Base-by-base conservation (phyloP, 768 basidiomycete species). In the Collybiopsis confluens region DNA sequence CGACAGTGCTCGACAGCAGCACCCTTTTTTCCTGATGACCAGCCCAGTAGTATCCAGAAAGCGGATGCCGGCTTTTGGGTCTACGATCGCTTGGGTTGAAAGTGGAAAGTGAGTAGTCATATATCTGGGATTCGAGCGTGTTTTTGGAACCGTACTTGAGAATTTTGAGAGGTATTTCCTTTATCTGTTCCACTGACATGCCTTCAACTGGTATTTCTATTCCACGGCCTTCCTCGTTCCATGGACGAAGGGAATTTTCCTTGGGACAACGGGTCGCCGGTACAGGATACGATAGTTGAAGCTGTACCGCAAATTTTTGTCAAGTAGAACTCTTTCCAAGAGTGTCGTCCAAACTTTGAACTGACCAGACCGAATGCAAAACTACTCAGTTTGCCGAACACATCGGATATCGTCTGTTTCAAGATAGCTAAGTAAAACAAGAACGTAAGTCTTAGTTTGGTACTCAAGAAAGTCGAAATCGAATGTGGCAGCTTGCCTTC, bases 351-450 rank as follows among this genome's bases (percentile, higher is more conserved):
- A 36, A 9, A 26, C 7, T n/a, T 10, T 37, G 24, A 6, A 36
- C 48, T 23, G n/a, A 64, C 65, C 37, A 67, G 47, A n/a, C 63
- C 64, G 51, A 50, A 58, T 2, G 64, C 59, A 4, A 56, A 53
- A 27, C 36, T 45, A 23, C 56, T 54, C 33, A 66, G 58, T 44
- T 59, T 58, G 13, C 56, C 37, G 4, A 16, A 42, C 0, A 54
- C 52, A 23, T 65, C 59, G 4, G 61, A 24, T 11, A 55, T 54
- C 48, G 62, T 56, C 20, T 64, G 62, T 38, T 59, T 54, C 51
- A 63, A 65, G 7, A 60, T 56, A 9, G 59, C 65, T 66, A 9
- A 13, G 45, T 24, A 18, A 15, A 33, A 33, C 13, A 5, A 33
- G 30, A 6, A 6, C 5, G 13, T 33, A 33, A 28, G 15, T 45